phyloP scores from a whole-genome alignment of 768 basidiomycete genomes.

The Pisolithus marmoratus region DNA sequence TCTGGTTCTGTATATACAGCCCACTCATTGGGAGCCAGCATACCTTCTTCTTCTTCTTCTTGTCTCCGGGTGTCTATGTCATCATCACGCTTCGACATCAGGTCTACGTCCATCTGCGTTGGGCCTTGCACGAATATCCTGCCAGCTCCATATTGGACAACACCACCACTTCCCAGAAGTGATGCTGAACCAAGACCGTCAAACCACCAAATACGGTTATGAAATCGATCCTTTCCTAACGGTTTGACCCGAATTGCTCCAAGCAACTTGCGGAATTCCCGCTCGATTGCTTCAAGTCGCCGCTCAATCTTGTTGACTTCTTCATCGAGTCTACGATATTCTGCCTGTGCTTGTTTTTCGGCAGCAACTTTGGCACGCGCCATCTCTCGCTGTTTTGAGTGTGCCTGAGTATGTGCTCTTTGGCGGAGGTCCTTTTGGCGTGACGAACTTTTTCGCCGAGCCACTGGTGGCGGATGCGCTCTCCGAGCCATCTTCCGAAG shows the following conservation, averaged over 20 bases:
- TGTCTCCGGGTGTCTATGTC: slow-evolving; percentile 52
- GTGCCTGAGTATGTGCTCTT: slow-evolving; percentile 48
- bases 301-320: slow-evolving; percentile 81
- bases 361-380: slow-evolving; percentile 74
- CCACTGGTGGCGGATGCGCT: slow-evolving; percentile 40
- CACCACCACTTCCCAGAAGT: slow-evolving; percentile 71
- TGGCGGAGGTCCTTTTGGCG: slow-evolving; percentile 50
- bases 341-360: slow-evolving; percentile 74
- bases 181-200: slow-evolving; percentile 90
- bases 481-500: slow-evolving; percentile 59
- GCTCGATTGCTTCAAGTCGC: slow-evolving; percentile 80
- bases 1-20: slow-evolving; percentile 84
- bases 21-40: slow-evolving; percentile 79
- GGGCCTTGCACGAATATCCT: slow-evolving; percentile 92
- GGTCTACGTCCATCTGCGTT: slow-evolving; percentile 70
- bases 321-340: slow-evolving; percentile 80
- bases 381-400: slow-evolving; percentile 77
- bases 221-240: slow-evolving; percentile 87
- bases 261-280: slow-evolving; percentile 87
- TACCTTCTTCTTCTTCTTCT: slow-evolving; percentile 79
- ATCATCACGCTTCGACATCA: slow-evolving; percentile 50
- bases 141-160: slow-evolving; percentile 82
- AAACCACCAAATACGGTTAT: slow-evolving; percentile 97
- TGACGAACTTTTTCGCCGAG: slow-evolving; percentile 38
- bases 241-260: slow-evolving; percentile 85